Evolutionary conservation across 495 filamentous ascomycete species (phyloP), one percentile per base, ranked within the genome.

Genomic region (Letharia lupina): DNA sequence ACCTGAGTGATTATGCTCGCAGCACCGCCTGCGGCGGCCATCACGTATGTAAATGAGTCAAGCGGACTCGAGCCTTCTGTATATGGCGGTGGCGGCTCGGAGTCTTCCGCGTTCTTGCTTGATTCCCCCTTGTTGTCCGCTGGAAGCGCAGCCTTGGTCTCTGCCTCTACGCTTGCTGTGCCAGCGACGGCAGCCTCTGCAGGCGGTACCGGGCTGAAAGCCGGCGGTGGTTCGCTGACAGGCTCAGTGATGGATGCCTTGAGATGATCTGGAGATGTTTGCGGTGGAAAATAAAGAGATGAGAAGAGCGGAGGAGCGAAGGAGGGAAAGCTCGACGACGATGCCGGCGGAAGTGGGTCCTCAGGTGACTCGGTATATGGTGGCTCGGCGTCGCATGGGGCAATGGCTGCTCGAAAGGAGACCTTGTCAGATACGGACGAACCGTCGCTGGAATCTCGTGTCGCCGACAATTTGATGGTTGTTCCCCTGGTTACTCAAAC

Each of bases 1-100:
- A 98, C 94, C 80, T 98, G 94, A 77, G 94, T 98, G 77, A 98
- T 93, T 74, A 98, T 96, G 85, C 93, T 97, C 78, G 93, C 87
- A 70, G 92, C 90, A 77, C 92, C 94, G 82, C 91, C 93, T 77
- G 93, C 91, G 73, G 91, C 89, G 77, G 93, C 91, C 95, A 98
- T 98, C 70, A 95, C 87, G 86, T 96, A 98, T 71, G 90, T 89
- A 73, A 98, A 98, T 57, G 89, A 91, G 58, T 89, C 85, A 75
- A 98, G 86, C 61, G 95, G 95, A 77, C 91, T 96, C 65, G 82
- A 87, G 68, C 92, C 91, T 84, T 98, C 94, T 65, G 90, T 91
- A 75, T 98, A 98, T 48, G 94, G 94, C 59, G 94, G 94, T 67
- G 94, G 94, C 31, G 94, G 94, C 78, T 96, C 92, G 74, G 83